Evolutionary conservation across 192 early-diverging fungal genomes (phyloP), one percentile per base, ranked within the genome.

Genomic region (Coemansia sp.): DNA sequence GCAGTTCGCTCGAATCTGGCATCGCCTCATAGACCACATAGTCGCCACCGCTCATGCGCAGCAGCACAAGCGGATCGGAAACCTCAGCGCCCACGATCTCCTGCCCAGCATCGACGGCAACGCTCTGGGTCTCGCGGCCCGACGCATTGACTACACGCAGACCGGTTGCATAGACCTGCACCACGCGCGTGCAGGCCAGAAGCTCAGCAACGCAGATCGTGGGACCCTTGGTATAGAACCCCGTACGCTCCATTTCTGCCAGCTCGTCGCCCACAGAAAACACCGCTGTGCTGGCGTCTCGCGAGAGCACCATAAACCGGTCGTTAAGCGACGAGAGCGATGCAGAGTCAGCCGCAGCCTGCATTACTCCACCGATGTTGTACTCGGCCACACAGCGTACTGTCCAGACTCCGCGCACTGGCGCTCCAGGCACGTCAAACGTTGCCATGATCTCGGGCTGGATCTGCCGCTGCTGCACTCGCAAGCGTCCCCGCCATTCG

Each of bases 101-200:
- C 4, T 76, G 72, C 17, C 78, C 66, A 2, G 62, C 17, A 23
- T 60, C 66, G 12, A 29, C 27, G 14, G 29, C 27, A 39, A 75
- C 37, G 10, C 71, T 38, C 59, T 82, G 80, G 25, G 67, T 75
- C 31, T 72, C 76, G 32, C 73, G 69, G 25, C 69, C 81, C 0
- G 66, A 59, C 36, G 87, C 83, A 63, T 94, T 89, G 3, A 97
- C 64, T 6, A 95, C 41, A 10, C 89, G 70, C 14, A 98, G 75
- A 0, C 95, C 94, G 17, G 77, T 69, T n/a, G 86, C 76, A 66
- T 93, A 84, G 9, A 96, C 91, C 71, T 99, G 97, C 6, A 99
- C 86, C 60, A 95, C 91, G 8, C 88, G 78, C 6, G 87, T 88
- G 32, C 87, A 85, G 46, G 88, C 87, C 57, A 94, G 73, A 1